These are phyloP conservation scores for Hymenoscyphus infarciens DNA, from an alignment of 2,329 filamentous ascomycete genomes.

Conservation along the genomic window DNA sequence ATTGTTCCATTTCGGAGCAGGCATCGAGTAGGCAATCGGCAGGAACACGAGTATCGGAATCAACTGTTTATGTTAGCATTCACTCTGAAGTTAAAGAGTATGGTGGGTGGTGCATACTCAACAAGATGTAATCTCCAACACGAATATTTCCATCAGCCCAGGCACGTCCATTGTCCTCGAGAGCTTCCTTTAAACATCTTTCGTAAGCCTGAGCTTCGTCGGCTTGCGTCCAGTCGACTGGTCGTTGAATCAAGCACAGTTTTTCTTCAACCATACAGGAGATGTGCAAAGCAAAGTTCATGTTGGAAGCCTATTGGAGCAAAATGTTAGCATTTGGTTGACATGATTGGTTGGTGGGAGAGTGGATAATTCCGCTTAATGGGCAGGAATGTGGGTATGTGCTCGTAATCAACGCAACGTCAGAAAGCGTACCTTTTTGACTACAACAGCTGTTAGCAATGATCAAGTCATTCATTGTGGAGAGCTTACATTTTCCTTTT, in stretches of 20 bases:
- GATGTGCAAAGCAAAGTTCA: slow-evolving; percentile 68
- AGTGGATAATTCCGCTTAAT: background rate
- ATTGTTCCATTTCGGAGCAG: slow-evolving; percentile 78
- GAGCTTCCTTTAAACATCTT: slow-evolving; percentile 59
- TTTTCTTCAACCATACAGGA: slow-evolving; percentile 69
- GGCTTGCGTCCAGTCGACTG: slow-evolving; percentile 61
- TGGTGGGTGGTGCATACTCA: slow-evolving; percentile 42
- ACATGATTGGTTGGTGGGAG: slow-evolving; percentile 7
- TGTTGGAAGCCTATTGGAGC: slow-evolving; percentile 67
- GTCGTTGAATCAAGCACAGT: slow-evolving; percentile 54
- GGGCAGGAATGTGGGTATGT: background rate
- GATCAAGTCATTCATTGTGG: background rate
- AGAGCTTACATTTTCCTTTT: slow-evolving; percentile 50
- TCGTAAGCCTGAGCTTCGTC: slow-evolving; percentile 67
- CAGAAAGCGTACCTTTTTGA: slow-evolving; percentile 39
- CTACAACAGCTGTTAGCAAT: slow-evolving; percentile 23
- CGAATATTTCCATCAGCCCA: slow-evolving; percentile 59
- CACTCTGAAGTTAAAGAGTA: slow-evolving; percentile 22
- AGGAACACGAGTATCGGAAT: slow-evolving; percentile 77
- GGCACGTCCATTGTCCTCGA: slow-evolving; percentile 55
- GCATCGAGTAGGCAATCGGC: slow-evolving; percentile 74
- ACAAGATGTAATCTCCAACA: slow-evolving; percentile 66
- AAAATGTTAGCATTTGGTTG: slow-evolving; percentile 24
- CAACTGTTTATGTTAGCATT: slow-evolving; percentile 43
- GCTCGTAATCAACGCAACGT: background rate